Conservation (phyloP, 1,284 basidiomycete genomes). For the Ganoderma multipileum region DNA sequence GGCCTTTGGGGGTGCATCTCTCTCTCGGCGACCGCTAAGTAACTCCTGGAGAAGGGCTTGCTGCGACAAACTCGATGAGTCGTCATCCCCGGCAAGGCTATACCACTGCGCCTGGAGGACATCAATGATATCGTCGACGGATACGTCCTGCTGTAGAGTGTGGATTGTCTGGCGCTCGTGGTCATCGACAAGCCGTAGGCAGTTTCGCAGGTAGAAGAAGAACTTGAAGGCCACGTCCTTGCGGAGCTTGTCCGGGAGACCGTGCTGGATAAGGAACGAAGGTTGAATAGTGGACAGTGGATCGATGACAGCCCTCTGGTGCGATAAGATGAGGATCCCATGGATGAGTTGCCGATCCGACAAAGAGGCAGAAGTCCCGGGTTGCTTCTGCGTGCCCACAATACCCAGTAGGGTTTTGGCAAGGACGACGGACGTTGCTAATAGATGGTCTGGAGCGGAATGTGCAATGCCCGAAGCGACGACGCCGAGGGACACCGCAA, state of each 20-base stretch:
- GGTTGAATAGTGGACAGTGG: slow-evolving; percentile 81
- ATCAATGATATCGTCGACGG: slow-evolving; percentile 35
- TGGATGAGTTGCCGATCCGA: slow-evolving; percentile 44
- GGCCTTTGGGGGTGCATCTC: background rate
- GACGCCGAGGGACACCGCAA: slow-evolving; percentile 20
- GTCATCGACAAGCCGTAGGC: slow-evolving; percentile 46
- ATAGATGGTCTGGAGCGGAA: slow-evolving; percentile 27
- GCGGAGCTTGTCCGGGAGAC: slow-evolving; percentile 68
- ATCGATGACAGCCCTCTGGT: slow-evolving; percentile 63
- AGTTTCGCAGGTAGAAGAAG: slow-evolving; percentile 73
- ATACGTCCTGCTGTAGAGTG: slow-evolving; percentile 19
- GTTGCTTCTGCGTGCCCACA: background rate
- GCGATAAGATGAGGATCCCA: slow-evolving; percentile 56
- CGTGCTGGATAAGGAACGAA: slow-evolving; percentile 79
- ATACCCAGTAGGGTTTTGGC: slow-evolving; percentile 13
- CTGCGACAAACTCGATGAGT: slow-evolving; percentile 29
- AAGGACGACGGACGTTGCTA: slow-evolving; percentile 26
- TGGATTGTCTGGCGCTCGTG: slow-evolving; percentile 35
- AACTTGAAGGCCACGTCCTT: slow-evolving; percentile 72
- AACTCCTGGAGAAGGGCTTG: slow-evolving; percentile 35
- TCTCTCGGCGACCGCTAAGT: slow-evolving; percentile 22
- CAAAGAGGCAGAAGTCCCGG: background rate
- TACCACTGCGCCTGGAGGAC: slow-evolving; percentile 36
- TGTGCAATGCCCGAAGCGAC: slow-evolving; percentile 30
- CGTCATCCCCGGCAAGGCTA: slow-evolving; percentile 36